A percentile compares a stretch with the other conserved stretches of the same genome.
phyloP scores from a whole-genome alignment of 257 asterid species.

The Nicotiana paniculata region DNA sequence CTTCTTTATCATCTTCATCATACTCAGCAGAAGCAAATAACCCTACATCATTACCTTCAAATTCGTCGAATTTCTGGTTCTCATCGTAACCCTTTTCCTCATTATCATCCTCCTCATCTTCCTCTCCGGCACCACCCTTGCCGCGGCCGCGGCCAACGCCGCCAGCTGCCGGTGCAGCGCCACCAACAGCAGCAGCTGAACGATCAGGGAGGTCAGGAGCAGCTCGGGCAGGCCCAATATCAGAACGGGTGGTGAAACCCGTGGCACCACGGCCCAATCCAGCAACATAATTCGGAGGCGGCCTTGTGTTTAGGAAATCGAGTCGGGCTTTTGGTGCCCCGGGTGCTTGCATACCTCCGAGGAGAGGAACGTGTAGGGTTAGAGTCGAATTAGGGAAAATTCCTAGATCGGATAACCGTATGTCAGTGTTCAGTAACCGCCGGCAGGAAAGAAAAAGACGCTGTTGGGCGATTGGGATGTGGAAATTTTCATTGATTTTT shows the following conservation, averaged over 20 bases:
- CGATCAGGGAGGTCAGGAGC: conserved; percentile 86
- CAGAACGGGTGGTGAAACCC: conserved; percentile 91
- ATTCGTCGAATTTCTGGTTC: conserved; percentile 86
- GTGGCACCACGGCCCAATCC: conserved; percentile 98
- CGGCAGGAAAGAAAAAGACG: conserved; percentile 51
- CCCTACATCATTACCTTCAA: conserved; percentile 89
- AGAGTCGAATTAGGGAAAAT: conserved; percentile 48
- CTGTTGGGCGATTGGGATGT: conserved; percentile 45
- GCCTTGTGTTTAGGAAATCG: conserved; percentile 55
- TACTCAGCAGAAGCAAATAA: conserved; percentile 89
- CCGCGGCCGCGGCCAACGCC: conserved; percentile 70
- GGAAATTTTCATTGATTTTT: conserved; percentile 32
- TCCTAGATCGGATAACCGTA: conserved; percentile 36
- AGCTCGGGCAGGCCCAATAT: conserved; percentile 94
- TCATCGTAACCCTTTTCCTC: conserved; percentile 89
- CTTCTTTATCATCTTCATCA: conserved; percentile 90
- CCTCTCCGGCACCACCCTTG: conserved; percentile 54
- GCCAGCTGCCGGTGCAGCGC: conserved; percentile 36
- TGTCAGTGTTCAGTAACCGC: conserved; percentile 30
- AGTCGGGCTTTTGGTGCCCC: conserved; percentile 42
- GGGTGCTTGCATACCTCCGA: conserved; percentile 75
- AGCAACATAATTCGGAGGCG: conserved; percentile 79
- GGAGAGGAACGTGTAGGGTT: conserved; percentile 45
- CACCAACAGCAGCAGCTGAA: conserved; percentile 39
- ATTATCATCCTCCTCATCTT: conserved; percentile 66